Evolutionary conservation across 176 grass and related monocot species (phyloP).

Genomic region (Juncus inflexus): DNA sequence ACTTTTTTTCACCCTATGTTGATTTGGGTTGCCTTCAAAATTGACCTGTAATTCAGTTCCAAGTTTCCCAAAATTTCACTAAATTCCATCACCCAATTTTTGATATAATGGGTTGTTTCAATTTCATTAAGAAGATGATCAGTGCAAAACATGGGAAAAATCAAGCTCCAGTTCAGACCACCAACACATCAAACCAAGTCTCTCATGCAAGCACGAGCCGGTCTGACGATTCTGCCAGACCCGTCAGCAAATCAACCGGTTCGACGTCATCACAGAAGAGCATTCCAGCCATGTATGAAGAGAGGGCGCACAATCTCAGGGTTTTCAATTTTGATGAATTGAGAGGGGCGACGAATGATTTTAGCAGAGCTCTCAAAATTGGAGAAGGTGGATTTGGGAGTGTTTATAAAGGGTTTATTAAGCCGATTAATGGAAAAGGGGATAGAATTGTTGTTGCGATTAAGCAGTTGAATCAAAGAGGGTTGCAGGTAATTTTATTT

Average conservation of each 20-base stretch:
- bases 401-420: conserved; percentile 74
- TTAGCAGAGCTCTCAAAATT: conserved; percentile 68
- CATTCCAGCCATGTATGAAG: conserved; percentile 80
- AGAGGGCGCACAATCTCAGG: conserved; percentile 66
- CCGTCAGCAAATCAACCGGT: conserved; percentile 53
- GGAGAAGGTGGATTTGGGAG: conserved; percentile 91
- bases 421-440: conserved; percentile 38
- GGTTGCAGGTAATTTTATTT: conserved; percentile 57
- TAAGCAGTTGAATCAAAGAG: conserved; percentile 67
- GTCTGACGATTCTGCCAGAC: conserved; percentile 57
- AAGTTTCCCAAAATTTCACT: not conserved
- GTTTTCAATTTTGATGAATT: conserved; percentile 79
- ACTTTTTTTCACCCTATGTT: not conserved
- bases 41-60: not conserved
- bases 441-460: conserved; percentile 64
- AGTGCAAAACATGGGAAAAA: conserved; percentile 13
- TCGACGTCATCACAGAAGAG: conserved; percentile 68
- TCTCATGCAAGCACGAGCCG: conserved; percentile 62
- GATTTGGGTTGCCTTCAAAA: not conserved
- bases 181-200: conserved; percentile 9
- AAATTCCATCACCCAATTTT: conserved; percentile 5
- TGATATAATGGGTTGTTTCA: conserved; percentile 53
- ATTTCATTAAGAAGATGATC: conserved; percentile 39
- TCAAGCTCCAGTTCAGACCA: not conserved
- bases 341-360: conserved; percentile 55